Percentiles rank a stretch among this genome's conserved stretches.
These are phyloP conservation scores for Taphrina flavorubra DNA, from an alignment of 1,139 yeast species.

Conservation along the genomic window DNA sequence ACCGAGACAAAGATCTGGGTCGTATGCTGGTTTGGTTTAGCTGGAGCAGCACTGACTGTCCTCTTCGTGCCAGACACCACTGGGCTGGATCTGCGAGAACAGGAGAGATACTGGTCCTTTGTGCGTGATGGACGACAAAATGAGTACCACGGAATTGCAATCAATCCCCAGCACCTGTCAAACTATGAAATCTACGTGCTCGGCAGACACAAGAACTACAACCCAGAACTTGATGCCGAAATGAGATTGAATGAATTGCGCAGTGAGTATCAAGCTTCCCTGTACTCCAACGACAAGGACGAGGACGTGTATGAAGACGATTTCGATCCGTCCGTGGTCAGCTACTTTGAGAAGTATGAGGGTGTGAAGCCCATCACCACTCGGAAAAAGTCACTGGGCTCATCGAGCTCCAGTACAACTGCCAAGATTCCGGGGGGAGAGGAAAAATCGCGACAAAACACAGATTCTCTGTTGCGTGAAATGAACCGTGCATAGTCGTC, in stretches of 20 bases:
- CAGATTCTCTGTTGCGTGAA: conserved; percentile 21
- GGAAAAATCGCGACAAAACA: not conserved
- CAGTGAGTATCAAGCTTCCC: conserved; percentile 51
- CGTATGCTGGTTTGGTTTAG: conserved; percentile 55
- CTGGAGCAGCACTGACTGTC: conserved; percentile 52
- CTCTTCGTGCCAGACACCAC: conserved; percentile 53
- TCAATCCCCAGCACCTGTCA: conserved; percentile 52
- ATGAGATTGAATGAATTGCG: conserved; percentile 53
- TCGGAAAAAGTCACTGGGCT: conserved; percentile 18
- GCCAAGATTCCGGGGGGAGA: not conserved
- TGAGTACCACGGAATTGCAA: conserved; percentile 55
- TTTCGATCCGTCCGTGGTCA: conserved; percentile 20
- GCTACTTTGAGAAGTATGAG: conserved; percentile 15
- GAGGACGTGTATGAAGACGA: conserved; percentile 20
- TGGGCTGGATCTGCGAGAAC: conserved; percentile 53
- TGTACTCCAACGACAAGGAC: conserved; percentile 12
- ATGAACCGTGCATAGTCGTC: conserved; percentile 10
- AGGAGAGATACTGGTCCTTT: conserved; percentile 53
- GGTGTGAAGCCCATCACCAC: conserved; percentile 2
- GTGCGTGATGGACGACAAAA: conserved; percentile 51
- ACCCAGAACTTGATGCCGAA: conserved; percentile 53
- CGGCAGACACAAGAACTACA: conserved; percentile 50
- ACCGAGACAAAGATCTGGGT: conserved; percentile 52
- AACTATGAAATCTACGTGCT: conserved; percentile 53
- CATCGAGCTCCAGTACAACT: not conserved